Evolutionary conservation across 768 basidiomycete species (phyloP).

Genomic region (Strobilomyces dryophilus): DNA sequence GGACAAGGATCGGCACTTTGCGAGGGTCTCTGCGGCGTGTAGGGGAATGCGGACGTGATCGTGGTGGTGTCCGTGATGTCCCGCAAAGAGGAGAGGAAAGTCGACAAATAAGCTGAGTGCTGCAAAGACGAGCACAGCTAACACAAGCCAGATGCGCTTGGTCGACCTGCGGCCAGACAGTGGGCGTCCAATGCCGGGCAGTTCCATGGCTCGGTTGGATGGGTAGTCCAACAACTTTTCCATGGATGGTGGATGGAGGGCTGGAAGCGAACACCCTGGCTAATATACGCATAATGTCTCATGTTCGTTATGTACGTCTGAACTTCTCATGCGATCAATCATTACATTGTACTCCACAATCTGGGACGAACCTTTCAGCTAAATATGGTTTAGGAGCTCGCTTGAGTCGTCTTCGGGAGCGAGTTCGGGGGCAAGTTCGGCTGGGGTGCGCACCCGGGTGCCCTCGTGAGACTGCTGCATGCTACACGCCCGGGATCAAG

Average conservation of each 20-base stretch:
- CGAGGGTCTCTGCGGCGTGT: conserved; percentile 36
- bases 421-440: no score
- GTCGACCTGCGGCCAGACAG: background rate
- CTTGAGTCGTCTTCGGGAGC: no score
- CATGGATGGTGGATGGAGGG: conserved; percentile 3
- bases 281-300: no score
- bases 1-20: conserved; percentile 44
- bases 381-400: no score
- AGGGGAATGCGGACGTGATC: conserved; percentile 13
- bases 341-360: no score
- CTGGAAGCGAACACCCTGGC: background rate
- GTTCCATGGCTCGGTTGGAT: background rate
- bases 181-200: background rate
- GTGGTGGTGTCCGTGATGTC: background rate
- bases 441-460: no score
- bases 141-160: conserved; percentile 15
- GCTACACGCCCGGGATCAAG: no score
- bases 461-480: no score
- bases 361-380: no score
- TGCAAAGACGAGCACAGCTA: conserved; percentile 12
- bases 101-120: conserved; percentile 12
- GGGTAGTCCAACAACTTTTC: conserved; percentile 3
- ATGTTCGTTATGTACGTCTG: no score
- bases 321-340: no score
- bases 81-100: conserved; percentile 2